These are phyloP conservation scores for Aspergillus homomorphus DNA, from an alignment of 495 filamentous ascomycete genomes.

Conservation along the genomic window DNA sequence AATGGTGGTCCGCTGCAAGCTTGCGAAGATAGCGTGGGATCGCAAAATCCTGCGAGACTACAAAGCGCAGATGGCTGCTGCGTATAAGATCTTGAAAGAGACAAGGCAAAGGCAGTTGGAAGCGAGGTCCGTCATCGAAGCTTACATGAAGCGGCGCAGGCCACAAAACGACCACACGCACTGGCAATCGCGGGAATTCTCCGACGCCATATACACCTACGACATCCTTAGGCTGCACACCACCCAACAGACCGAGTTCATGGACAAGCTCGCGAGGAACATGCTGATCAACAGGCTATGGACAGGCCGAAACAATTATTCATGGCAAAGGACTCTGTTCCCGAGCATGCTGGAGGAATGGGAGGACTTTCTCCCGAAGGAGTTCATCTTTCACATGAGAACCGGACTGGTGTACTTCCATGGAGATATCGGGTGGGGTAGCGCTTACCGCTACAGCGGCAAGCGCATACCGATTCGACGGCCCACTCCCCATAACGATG, in stretches of 20 bases:
- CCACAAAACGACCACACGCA: constrained; percentile 1
- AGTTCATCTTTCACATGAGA: constrained; percentile 28
- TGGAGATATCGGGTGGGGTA: constrained; percentile 14
- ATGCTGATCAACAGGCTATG: constrained; percentile 20
- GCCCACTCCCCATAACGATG: constrained; percentile 10
- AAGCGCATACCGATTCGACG: constrained; percentile 20
- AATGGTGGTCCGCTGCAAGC: constrained; percentile 49
- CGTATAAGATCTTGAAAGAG: constrained; percentile 33
- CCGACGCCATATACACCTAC: constrained; percentile 38
- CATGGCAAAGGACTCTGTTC: constrained; percentile 33
- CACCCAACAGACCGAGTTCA: constrained; percentile 27
- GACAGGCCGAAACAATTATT: constrained; percentile 17
- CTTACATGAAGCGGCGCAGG: constrained; percentile 17
- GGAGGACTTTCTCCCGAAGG: constrained; percentile 42
- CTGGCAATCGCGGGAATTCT: constrained; percentile 25
- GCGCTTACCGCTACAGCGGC: constrained; percentile 6
- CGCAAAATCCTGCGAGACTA: constrained; percentile 19
- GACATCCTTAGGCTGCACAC: constrained; percentile 34
- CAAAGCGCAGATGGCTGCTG: constrained; percentile 22
- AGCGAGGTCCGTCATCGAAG: constrained; percentile 27
- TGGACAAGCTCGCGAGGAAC: constrained; percentile 23
- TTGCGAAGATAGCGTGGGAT: constrained; percentile 39
- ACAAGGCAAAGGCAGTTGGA: constrained; percentile 26
- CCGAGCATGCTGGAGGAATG: constrained; percentile 50
- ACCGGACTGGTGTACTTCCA: constrained; percentile 26